Base-by-base conservation (phyloP, 108 stramenopile species). In the Fragilaria radians region DNA sequence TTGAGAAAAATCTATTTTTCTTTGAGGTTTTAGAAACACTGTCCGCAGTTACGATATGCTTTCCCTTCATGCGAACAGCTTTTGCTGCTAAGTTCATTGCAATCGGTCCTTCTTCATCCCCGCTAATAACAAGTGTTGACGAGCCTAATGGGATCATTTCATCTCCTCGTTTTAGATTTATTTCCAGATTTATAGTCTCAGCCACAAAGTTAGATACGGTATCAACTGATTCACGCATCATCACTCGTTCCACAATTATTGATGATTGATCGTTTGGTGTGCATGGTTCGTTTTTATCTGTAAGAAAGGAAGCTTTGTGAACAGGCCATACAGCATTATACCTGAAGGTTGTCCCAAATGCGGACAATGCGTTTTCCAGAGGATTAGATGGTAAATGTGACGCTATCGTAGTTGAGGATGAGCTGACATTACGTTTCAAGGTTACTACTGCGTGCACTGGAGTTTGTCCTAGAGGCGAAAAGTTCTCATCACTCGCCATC, bases 81-180 rank as follows among this genome's bases (percentile, higher is more conserved):
- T 46, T 45, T 28, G 23, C 59, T 3, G 59, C 46, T 46, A 59
- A 18, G 26, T 48, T 59, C 45, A 25, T 36, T 5, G 24, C 25
- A 4, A 70, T 58, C 47, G 70, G 68, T 5, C 48, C 60, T 61
- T 72, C 71, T 57, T 78, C 77, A 54, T 78, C 72, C 0, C 77
- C 77, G 32, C 57, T 66, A 32, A 78, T 69, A 0, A 73, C 77
- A 36, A 78, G 28, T 14, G 64, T 48, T 1, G 81, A 74, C 9
- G 52, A 56, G 23, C 81, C 81, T n/a, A 82, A 52, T 4, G 67
- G 71, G 46, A 78, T 63, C 3, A 75, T 68, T 31, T 82, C 81
- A 27, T 59, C 73, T 1, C 77, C 77, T 32, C 68, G 47, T 18
- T 62, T 66, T 17, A 73, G 29, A 36, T 61, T 66, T 29, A 78